Conservation (phyloP, 2,329 filamentous ascomycete genomes). For the Colletotrichum cereale region DNA sequence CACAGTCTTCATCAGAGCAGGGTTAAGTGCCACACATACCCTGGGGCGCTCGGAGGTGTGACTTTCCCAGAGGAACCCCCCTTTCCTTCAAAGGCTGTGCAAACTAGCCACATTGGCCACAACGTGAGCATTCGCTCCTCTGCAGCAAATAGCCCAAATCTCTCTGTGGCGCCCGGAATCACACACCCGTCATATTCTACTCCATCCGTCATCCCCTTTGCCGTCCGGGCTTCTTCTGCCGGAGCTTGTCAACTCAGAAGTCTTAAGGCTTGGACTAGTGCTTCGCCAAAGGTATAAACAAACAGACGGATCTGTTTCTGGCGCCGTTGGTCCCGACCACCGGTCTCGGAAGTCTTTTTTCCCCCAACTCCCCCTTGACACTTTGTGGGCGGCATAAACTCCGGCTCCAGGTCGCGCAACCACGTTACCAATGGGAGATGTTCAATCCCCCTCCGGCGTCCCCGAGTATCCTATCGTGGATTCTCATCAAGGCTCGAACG, state of each 20-base stretch:
- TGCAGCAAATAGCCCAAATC: conserved; percentile 41
- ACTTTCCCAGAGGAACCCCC: conserved; percentile 30
- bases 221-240: conserved; percentile 21
- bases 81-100: conserved; percentile 35
- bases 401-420: conserved; percentile 11
- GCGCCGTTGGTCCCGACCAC: conserved; percentile 18
- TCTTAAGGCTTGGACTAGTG: conserved; percentile 29
- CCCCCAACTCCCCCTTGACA: conserved; percentile 16
- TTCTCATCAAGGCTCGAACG: conserved; percentile 36
- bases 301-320: conserved; percentile 19
- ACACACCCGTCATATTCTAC: conserved; percentile 34
- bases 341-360: conserved; percentile 8
- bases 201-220: conserved; percentile 14
- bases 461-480: conserved; percentile 41
- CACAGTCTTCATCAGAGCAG: conserved; percentile 32
- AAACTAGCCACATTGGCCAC: conserved; percentile 41
- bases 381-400: conserved; percentile 38
- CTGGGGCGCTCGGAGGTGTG: conserved; percentile 33
- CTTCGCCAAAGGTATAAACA: conserved; percentile 38
- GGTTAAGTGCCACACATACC: conserved; percentile 40
- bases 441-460: conserved; percentile 43
- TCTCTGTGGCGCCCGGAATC: conserved; percentile 36
- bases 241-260: conserved; percentile 16
- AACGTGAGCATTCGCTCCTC: conserved; percentile 34
- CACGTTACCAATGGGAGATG: conserved; percentile 51